Conservation (phyloP, 768 basidiomycete genomes). For the Royoungia palumana region DNA sequence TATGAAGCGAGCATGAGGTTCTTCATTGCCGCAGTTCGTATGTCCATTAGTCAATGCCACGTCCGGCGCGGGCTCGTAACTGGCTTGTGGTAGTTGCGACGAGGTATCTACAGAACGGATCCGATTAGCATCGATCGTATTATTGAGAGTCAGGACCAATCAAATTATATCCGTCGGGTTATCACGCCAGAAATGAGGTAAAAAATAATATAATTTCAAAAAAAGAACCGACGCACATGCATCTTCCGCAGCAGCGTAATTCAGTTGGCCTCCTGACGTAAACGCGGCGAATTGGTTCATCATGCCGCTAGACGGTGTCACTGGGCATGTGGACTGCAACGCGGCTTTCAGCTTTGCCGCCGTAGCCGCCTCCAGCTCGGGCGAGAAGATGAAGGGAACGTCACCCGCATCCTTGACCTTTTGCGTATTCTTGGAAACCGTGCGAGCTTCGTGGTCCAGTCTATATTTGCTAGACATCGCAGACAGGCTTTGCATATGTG, state of each 20-base stretch:
- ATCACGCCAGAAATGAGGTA: not conserved
- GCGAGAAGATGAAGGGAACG: conserved; percentile 30
- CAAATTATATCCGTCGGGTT: not conserved
- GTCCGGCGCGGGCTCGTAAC: conserved; percentile 12
- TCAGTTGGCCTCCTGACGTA: conserved; percentile 16
- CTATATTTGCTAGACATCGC: conserved; percentile 27
- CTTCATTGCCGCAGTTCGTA: conserved; percentile 4
- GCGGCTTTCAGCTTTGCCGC: conserved; percentile 28
- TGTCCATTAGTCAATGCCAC: conserved; percentile 1
- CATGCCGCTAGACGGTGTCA: not conserved
- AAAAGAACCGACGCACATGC: conserved; percentile 27
- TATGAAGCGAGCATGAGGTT: conserved; percentile 9
- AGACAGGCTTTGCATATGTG: conserved; percentile 18
- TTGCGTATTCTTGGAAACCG: conserved; percentile 9
- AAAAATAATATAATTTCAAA: conserved; percentile 1
- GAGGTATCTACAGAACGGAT: not conserved
- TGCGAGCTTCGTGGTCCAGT: conserved; percentile 18
- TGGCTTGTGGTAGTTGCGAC: conserved; percentile 8
- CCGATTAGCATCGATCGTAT: not conserved
- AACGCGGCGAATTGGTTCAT: conserved; percentile 16
- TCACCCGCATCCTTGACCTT: conserved; percentile 31
- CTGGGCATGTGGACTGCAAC: conserved; percentile 18
- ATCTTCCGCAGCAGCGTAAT: conserved; percentile 21
- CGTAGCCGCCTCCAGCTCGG: conserved; percentile 29
- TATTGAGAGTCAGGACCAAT: not conserved